Percentiles rank a stretch among this genome's conserved stretches.
phyloP scores from a whole-genome alignment of 306 rosid genomes.

The Clitoria ternatea region DNA sequence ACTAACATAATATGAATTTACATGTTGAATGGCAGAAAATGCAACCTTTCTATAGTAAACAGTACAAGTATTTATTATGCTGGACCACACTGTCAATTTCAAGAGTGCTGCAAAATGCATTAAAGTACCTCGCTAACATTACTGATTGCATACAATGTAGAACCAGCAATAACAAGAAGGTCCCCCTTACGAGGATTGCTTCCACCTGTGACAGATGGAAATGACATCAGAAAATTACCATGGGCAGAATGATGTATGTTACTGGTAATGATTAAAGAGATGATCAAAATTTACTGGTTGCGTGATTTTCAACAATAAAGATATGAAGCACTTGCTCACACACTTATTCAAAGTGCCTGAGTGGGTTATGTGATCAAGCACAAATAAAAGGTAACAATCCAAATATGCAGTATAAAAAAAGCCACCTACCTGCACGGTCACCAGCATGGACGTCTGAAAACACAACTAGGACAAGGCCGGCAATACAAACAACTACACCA shows the following conservation, averaged over 20 bases:
- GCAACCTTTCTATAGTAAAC: background rate
- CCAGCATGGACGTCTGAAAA: slow-evolving; percentile 93
- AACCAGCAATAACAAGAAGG: slow-evolving; percentile 66
- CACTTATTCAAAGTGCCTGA: background rate
- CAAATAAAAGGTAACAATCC: background rate
- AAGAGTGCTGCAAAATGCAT: background rate
- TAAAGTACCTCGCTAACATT: slow-evolving; percentile 74
- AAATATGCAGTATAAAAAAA: background rate
- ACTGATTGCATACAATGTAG: slow-evolving; percentile 81
- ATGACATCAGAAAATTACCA: slow-evolving; percentile 28
- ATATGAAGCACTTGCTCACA: background rate
- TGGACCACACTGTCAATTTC: background rate
- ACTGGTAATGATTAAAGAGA: background rate
- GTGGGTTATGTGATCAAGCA: background rate
- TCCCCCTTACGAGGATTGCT: slow-evolving; percentile 74
- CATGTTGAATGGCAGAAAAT: background rate
- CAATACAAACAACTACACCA: slow-evolving; percentile 78
- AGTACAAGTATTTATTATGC: background rate
- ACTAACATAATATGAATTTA: background rate
- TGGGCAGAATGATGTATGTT: background rate
- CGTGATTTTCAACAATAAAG: slow-evolving; percentile 6
- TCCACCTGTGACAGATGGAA: slow-evolving; percentile 57
- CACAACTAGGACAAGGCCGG: slow-evolving; percentile 80
- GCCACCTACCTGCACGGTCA: slow-evolving; percentile 69
- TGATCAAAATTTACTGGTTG: background rate